phyloP scores from a whole-genome alignment of 176 grass and related monocot genomes.

The Oryza coarctata region DNA sequence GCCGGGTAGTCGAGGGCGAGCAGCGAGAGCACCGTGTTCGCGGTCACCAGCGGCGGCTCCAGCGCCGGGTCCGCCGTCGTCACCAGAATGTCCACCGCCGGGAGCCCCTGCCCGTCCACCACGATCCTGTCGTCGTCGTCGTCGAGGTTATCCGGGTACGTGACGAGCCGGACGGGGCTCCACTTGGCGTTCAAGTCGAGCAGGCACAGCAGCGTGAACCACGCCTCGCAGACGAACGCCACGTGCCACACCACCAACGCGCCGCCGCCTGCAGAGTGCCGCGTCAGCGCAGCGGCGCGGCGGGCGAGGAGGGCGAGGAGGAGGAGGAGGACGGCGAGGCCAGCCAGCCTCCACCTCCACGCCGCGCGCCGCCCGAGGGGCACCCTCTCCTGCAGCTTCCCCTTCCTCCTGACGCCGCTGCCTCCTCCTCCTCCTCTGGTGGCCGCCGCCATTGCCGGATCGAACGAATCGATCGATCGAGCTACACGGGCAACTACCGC shows the following conservation, averaged over 20 bases:
- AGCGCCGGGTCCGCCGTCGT: slow-evolving; percentile 53
- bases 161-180: slow-evolving; percentile 33
- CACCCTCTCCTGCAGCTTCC: slow-evolving; percentile 43
- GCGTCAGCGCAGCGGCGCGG: background rate
- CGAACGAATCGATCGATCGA: too few species aligned
- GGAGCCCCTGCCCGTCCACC: slow-evolving; percentile 26
- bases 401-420: background rate
- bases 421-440: too few species aligned
- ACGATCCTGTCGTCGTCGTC: too few species aligned
- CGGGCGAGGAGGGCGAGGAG: slow-evolving; percentile 23
- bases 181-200: slow-evolving; percentile 45
- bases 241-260: background rate
- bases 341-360: slow-evolving; percentile 33
- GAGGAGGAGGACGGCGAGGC: slow-evolving; percentile 35
- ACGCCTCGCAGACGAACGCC: slow-evolving; percentile 41
- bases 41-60: slow-evolving; percentile 54
- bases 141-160: slow-evolving; percentile 27
- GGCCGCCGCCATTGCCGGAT: slow-evolving; percentile 20
- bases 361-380: background rate
- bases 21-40: slow-evolving; percentile 64
- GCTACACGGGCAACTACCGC: too few species aligned
- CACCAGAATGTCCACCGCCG: slow-evolving; percentile 63
- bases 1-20: slow-evolving; percentile 57
- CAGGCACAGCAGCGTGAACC: slow-evolving; percentile 45
- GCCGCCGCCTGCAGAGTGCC: background rate